Evolutionary conservation across 306 rosid genomes (phyloP).

Genomic region (Hippophae rhamnoides): DNA sequence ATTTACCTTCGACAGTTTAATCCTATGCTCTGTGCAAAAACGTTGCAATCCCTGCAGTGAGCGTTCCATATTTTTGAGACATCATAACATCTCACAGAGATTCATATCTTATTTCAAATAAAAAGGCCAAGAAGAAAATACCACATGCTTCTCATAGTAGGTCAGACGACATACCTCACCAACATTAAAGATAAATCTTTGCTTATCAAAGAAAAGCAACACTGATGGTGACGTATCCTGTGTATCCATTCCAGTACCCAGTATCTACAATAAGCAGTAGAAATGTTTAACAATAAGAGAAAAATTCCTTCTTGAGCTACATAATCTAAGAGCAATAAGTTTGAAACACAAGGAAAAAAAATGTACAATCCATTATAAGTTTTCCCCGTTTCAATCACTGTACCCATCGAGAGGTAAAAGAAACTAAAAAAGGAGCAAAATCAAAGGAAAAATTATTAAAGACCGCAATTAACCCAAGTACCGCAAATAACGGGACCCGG

Average conservation of each 20-base stretch:
- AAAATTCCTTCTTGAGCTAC: neutral
- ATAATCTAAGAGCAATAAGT: too few species aligned
- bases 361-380: neutral
- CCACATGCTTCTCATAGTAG: neutral
- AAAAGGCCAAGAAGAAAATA: neutral
- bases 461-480: neutral
- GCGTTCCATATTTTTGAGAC: constrained; percentile 2
- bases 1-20: constrained; percentile 65
- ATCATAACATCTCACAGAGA: neutral
- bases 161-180: constrained; percentile 52
- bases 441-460: too few species aligned
- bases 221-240: constrained; percentile 85
- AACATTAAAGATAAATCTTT: constrained; percentile 78
- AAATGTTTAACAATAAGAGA: neutral
- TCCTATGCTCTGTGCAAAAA: constrained; percentile 80
- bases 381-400: too few species aligned
- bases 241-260: constrained; percentile 92
- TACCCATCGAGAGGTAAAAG: too few species aligned
- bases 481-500: neutral
- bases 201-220: constrained; percentile 79
- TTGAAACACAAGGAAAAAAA: neutral
- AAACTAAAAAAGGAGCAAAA: too few species aligned
- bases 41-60: constrained; percentile 66
- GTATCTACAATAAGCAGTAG: constrained; percentile 26
- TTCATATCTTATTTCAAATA: neutral